phyloP scores from a whole-genome alignment of 2,329 filamentous ascomycete genomes.

The Dothistroma septosporum region DNA sequence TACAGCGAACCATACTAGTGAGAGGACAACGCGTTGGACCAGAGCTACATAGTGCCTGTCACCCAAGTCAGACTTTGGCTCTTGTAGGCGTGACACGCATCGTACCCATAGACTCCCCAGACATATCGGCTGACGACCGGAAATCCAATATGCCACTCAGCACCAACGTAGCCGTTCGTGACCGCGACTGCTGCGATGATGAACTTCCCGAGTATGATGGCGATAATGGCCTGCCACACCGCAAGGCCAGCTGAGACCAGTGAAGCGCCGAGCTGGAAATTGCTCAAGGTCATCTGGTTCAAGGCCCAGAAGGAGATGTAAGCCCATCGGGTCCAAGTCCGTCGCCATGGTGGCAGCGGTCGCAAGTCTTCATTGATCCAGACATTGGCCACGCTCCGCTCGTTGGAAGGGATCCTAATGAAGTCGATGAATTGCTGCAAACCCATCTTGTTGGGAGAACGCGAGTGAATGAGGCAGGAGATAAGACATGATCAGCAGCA shows the following conservation, averaged over 20 bases:
- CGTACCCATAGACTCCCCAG: conserved; percentile 50
- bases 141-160: conserved; percentile 52
- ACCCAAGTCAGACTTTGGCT: not conserved
- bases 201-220: conserved; percentile 43
- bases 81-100: not conserved
- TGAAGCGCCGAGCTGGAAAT: conserved; percentile 38
- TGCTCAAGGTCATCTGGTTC: conserved; percentile 36
- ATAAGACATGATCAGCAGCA: not conserved
- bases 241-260: conserved; percentile 39
- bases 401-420: conserved; percentile 24
- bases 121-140: conserved; percentile 52
- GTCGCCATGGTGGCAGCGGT: conserved; percentile 39
- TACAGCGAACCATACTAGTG: conserved; percentile 52
- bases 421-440: conserved; percentile 13
- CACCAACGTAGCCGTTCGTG: conserved; percentile 44
- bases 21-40: conserved; percentile 51
- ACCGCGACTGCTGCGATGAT: conserved; percentile 58
- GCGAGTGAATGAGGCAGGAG: not conserved
- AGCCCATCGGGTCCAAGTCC: conserved; percentile 37
- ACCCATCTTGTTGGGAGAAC: not conserved
- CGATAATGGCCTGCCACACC: conserved; percentile 42
- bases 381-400: conserved; percentile 29
- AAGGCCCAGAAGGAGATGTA: conserved; percentile 42
- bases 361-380: conserved; percentile 43
- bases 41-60: conserved; percentile 51